Percentiles rank a stretch among this genome's conserved stretches.
phyloP scores from a whole-genome alignment of 768 basidiomycete genomes.

The Pholiota conissans region DNA sequence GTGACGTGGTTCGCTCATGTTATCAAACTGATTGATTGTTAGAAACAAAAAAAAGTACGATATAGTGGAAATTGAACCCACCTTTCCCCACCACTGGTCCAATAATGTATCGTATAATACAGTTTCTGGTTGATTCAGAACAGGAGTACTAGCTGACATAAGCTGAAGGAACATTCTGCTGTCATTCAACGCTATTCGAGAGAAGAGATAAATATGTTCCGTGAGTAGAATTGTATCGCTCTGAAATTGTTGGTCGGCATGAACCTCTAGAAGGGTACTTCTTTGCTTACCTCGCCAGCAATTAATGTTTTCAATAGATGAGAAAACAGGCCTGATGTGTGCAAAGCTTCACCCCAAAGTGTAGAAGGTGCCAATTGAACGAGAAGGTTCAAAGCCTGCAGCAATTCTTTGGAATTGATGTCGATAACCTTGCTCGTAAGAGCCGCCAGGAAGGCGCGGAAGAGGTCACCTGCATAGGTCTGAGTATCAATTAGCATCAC shows the following conservation, averaged over 20 bases:
- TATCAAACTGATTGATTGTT: constrained; percentile 66
- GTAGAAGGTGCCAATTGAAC: constrained; percentile 62
- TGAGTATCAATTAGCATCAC: constrained; percentile 23
- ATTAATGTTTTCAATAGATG: constrained; percentile 57
- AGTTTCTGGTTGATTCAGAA: constrained; percentile 46
- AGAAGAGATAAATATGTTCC: constrained; percentile 72
- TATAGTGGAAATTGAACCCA: constrained; percentile 37
- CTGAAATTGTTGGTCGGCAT: constrained; percentile 21
- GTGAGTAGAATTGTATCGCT: constrained; percentile 49
- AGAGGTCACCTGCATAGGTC: constrained; percentile 56
- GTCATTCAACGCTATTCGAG: constrained; percentile 72
- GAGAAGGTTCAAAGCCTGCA: constrained; percentile 59
- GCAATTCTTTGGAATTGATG: constrained; percentile 61
- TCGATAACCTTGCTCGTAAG: constrained; percentile 48
- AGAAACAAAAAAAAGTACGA: background rate
- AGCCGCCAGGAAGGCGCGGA: constrained; percentile 53
- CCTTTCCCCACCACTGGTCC: constrained; percentile 84
- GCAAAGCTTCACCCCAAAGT: constrained; percentile 74
- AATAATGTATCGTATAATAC: constrained; percentile 66
- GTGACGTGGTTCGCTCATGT: constrained; percentile 82
- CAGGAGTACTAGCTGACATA: constrained; percentile 58
- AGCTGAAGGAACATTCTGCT: constrained; percentile 69
- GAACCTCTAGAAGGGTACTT: background rate
- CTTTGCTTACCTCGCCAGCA: constrained; percentile 58
- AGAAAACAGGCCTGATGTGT: constrained; percentile 72